These are phyloP conservation scores for Silene conica DNA, from an alignment of 148 eudicot genomes.

Conservation along the genomic window DNA sequence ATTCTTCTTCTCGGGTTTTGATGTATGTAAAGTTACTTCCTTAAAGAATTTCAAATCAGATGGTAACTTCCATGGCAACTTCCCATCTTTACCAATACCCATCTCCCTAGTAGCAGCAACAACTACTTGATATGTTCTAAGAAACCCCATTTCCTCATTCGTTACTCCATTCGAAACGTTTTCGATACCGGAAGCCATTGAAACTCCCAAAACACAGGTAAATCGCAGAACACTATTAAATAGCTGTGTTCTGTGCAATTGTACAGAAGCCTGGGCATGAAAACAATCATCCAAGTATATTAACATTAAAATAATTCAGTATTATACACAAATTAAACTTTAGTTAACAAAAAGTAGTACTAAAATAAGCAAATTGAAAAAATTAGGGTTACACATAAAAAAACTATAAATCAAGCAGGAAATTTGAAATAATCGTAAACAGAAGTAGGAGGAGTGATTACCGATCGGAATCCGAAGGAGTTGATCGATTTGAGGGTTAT, in stretches of 20 bases:
- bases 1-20: constrained; percentile 68
- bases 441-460: constrained; percentile 8
- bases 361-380: not conserved
- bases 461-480: constrained; percentile 21
- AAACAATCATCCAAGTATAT: constrained; percentile 4
- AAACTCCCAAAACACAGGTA: constrained; percentile 2
- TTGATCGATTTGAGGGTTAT: constrained; percentile 17
- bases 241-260: not conserved
- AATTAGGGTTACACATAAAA: constrained; percentile 4
- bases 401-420: not conserved
- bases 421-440: not conserved
- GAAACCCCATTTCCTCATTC: constrained; percentile 18
- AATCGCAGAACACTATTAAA: too few species aligned
- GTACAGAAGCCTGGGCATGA: not conserved
- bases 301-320: not conserved
- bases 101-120: constrained; percentile 83
- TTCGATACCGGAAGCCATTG: constrained; percentile 44
- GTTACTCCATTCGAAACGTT: constrained; percentile 28
- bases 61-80: constrained; percentile 89
- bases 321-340: not conserved
- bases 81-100: constrained; percentile 96
- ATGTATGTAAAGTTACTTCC: constrained; percentile 60
- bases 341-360: not conserved
- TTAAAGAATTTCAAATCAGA: constrained; percentile 79
- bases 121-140: constrained; percentile 76